A percentile compares a stretch with the other conserved stretches of the same genome.
phyloP scores from a whole-genome alignment of 176 grass and related monocot genomes.

The Bolboschoenus planiculmis region DNA sequence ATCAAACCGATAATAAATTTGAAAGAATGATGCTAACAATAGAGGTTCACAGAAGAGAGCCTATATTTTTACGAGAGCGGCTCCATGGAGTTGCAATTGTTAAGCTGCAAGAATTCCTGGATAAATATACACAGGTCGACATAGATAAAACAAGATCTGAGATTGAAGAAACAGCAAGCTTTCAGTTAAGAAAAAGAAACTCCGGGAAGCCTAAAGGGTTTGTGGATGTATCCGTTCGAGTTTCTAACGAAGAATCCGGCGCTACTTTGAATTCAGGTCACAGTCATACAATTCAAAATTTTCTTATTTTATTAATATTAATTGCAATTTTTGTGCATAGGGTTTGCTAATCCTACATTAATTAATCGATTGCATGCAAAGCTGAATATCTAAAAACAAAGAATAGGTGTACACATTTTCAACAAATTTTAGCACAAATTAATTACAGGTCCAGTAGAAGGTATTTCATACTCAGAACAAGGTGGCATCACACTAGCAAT shows the following conservation, averaged over 20 bases:
- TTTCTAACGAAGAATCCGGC: conserved; percentile 39
- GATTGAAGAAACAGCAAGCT: conserved; percentile 56
- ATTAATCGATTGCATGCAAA: not conserved
- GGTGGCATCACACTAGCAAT: conserved; percentile 69
- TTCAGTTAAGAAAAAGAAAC: conserved; percentile 68
- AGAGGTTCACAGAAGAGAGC: conserved; percentile 82
- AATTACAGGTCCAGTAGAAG: conserved; percentile 48
- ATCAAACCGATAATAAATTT: conserved; percentile 16
- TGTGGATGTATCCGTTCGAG: conserved; percentile 59
- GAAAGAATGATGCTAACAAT: conserved; percentile 43
- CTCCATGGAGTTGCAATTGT: conserved; percentile 58
- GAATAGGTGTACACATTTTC: not conserved
- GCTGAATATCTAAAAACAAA: not conserved
- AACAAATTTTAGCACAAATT: not conserved
- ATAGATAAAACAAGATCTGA: conserved; percentile 14
- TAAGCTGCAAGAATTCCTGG: conserved; percentile 58
- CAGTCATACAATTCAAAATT: conserved; percentile 14
- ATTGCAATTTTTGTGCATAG: not conserved
- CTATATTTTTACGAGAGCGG: conserved; percentile 67
- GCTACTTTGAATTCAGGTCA: conserved; percentile 31
- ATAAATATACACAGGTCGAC: conserved; percentile 26
- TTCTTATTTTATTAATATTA: not conserved
- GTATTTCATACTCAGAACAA: conserved; percentile 43
- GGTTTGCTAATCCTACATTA: not conserved
- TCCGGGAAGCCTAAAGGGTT: conserved; percentile 64